A percentile compares a stretch with the other conserved stretches of the same genome.
phyloP scores from a whole-genome alignment of 768 basidiomycete genomes.

The Favolaschia claudopus region DNA sequence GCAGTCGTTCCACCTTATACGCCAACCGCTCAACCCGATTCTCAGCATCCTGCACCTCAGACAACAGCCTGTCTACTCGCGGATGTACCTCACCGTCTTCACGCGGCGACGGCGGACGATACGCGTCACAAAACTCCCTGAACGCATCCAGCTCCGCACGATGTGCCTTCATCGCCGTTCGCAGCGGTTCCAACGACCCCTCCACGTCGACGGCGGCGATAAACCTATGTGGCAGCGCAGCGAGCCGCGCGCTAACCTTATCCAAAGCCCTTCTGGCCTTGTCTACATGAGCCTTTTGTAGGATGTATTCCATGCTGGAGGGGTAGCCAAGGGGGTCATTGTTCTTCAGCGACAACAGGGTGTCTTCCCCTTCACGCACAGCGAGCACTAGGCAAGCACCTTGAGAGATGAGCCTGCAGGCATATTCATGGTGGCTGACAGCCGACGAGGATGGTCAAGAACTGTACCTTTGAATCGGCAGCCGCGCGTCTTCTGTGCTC shows the following conservation, averaged over 20 bases:
- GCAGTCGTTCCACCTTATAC: neutral
- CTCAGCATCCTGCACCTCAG: neutral
- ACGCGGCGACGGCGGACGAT: slow-evolving; percentile 7
- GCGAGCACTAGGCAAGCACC: slow-evolving; percentile 9
- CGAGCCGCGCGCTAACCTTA: neutral
- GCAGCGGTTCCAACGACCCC: neutral
- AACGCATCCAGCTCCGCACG: slow-evolving; percentile 4
- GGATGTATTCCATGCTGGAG: slow-evolving; percentile 1
- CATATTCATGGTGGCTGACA: no score
- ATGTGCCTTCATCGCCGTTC: slow-evolving; percentile 6
- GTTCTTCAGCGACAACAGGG: neutral
- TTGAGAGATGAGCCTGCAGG: slow-evolving; percentile 3
- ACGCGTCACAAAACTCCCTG: slow-evolving; percentile 5
- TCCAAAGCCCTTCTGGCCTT: neutral
- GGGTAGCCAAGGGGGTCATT: neutral
- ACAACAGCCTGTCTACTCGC: neutral
- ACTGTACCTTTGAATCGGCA: slow-evolving; percentile 1
- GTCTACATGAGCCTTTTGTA: neutral
- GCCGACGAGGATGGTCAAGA: neutral
- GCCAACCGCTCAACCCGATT: neutral
- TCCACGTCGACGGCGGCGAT: neutral
- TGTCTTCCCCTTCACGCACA: neutral
- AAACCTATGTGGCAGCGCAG: slow-evolving; percentile 9
- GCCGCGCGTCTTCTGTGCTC: neutral
- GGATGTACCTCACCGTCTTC: slow-evolving; percentile 22